phyloP scores from a whole-genome alignment of 2,329 filamentous ascomycete species.

The Hypoxylon sp. region DNA sequence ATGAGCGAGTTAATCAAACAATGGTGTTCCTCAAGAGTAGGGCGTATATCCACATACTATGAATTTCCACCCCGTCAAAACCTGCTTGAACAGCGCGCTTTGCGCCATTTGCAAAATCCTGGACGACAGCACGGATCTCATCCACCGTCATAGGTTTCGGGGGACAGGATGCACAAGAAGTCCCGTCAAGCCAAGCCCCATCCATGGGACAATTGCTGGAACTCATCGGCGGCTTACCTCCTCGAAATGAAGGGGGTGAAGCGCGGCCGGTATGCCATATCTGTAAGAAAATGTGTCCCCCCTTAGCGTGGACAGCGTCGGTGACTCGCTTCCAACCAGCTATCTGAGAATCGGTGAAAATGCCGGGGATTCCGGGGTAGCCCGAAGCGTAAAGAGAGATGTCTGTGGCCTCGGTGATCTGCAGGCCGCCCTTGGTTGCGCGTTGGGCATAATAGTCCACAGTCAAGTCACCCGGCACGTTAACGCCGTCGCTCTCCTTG shows the following conservation, averaged over 20 bases:
- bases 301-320: constrained; percentile 70
- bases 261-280: constrained; percentile 70
- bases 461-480: constrained; percentile 52
- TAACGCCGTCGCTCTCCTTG: constrained; percentile 52
- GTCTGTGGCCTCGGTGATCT: constrained; percentile 69
- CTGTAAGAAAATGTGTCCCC: constrained; percentile 69
- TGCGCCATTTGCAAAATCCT: constrained; percentile 68
- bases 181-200: constrained; percentile 51
- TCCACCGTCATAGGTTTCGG: constrained; percentile 70
- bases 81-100: constrained; percentile 72
- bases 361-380: constrained; percentile 64
- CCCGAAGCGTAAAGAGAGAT: constrained; percentile 63
- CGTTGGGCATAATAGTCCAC: constrained; percentile 48
- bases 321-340: constrained; percentile 69
- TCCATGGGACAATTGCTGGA: constrained; percentile 50
- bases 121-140: constrained; percentile 75
- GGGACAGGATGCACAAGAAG: constrained; percentile 56
- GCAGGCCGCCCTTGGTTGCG: constrained; percentile 53
- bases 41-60: constrained; percentile 49
- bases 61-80: constrained; percentile 69
- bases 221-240: constrained; percentile 45
- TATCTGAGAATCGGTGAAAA: constrained; percentile 66
- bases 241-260: constrained; percentile 52
- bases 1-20: constrained; percentile 26
- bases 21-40: background rate